A percentile compares a stretch with the other conserved stretches of the same genome.
Evolutionary conservation across 805 yeast genomes (phyloP).

Genomic region (Schwanniomyces vanrijiae): DNA sequence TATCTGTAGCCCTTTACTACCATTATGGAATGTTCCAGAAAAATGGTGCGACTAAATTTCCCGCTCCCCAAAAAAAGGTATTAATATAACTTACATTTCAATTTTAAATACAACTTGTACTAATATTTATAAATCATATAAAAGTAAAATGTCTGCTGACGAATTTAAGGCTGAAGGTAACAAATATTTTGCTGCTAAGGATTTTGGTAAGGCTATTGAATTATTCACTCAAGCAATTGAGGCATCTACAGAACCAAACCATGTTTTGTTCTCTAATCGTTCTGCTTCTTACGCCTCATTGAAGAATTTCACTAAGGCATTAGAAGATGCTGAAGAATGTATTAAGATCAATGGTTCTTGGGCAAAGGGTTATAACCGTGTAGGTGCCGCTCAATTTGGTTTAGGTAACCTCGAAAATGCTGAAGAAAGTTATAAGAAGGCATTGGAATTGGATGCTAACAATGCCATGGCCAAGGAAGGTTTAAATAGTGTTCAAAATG

Average conservation of each 20-base stretch:
- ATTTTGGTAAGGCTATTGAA: slow-evolving; percentile 77
- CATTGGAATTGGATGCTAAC: slow-evolving; percentile 73
- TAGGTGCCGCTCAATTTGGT: slow-evolving; percentile 93
- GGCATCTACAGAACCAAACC: slow-evolving; percentile 79
- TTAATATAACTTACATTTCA: neutral
- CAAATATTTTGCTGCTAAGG: slow-evolving; percentile 86
- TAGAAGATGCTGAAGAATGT: slow-evolving; percentile 83
- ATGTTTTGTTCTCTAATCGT: slow-evolving; percentile 89
- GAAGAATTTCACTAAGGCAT: slow-evolving; percentile 70
- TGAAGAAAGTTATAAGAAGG: slow-evolving; percentile 66
- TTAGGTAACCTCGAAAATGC: slow-evolving; percentile 78
- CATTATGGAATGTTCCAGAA: neutral
- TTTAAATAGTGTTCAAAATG: slow-evolving; percentile 63
- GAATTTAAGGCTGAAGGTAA: slow-evolving; percentile 91
- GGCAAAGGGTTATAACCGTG: slow-evolving; percentile 95
- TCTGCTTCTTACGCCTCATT: slow-evolving; percentile 87
- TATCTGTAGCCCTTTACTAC: too few relatives aligned
- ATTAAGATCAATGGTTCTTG: slow-evolving; percentile 78
- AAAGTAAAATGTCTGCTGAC: slow-evolving; percentile 48
- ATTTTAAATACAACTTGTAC: neutral
- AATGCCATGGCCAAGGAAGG: slow-evolving; percentile 91
- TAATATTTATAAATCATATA: neutral
- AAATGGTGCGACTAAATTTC: neutral
- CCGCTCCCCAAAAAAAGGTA: neutral
- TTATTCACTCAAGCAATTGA: slow-evolving; percentile 85